Base-by-base conservation (phyloP, 2,329 filamentous ascomycete genomes). In the Raffaelea arxii region DNA sequence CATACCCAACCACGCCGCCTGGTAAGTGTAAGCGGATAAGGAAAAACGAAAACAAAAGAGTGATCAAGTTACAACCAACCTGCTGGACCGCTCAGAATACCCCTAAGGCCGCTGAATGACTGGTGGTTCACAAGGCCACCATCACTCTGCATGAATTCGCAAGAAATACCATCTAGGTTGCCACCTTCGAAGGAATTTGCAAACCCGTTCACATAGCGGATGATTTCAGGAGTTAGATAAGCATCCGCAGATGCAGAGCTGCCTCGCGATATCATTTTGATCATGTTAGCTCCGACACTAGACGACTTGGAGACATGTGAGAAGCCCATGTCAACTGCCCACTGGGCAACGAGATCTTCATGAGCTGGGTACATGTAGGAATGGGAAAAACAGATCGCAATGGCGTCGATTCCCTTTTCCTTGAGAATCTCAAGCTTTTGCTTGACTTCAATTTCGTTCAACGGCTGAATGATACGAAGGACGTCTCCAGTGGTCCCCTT, bases 101-200 rank as follows among this genome's bases (percentile, higher is more conserved):
- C 81, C 51, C 75, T 70, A 2, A 55, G 47, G 9, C 54, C 54
- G 22, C 44, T 51, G 23, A 54, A 55, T 0, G 25, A 25, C 25
- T 49, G 42, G 41, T 52, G 46, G 23, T 43, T 48, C 10, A 54
- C 53, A 14, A 55, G 49, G 12, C 52, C 53, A 24, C 78, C 78
- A 53, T 82, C 78, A 2, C 75, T 80, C 56, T 85, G 80, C 80
- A 85, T 86, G 56, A 86, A 85, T 55, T 86, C 81, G 62, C 82
- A 86, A 52, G 81, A 68, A n/a, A 80, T 79, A 24, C 74, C 58
- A 1, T 73, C 77, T 24, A 64, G 80, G 1, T 85, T 65, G 0
- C 78, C 78, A 19, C 81, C 80, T 49, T 76, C 69, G 53, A 86
- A 86, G 0, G 82, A 80, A 18, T 70, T 71, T 48, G 76, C 70